These are phyloP conservation scores for Fusarium praegraminearum DNA, from an alignment of 2,329 filamentous ascomycete species.

Conservation along the genomic window DNA sequence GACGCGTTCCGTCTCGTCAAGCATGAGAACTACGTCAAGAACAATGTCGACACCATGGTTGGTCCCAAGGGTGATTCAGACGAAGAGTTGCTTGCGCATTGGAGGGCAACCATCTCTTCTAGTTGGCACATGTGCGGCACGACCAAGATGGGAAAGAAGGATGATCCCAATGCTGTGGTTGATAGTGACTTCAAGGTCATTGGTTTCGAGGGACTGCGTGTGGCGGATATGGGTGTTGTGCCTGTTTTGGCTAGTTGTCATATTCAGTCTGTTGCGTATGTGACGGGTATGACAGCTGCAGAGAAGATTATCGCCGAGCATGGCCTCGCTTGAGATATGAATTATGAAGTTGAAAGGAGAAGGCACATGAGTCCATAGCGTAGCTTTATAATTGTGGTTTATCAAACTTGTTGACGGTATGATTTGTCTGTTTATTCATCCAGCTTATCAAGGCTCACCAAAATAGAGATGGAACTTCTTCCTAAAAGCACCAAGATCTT, in stretches of 20 bases:
- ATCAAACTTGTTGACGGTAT: too few species aligned
- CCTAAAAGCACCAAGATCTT: too few species aligned
- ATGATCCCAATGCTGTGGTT: conserved; percentile 59
- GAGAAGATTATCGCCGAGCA: conserved; percentile 54
- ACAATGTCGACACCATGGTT: conserved; percentile 56
- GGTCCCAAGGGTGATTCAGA: conserved; percentile 62
- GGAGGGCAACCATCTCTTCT: conserved; percentile 57
- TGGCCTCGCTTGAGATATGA: neutral
- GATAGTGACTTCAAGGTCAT: conserved; percentile 51
- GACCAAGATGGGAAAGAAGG: conserved; percentile 65
- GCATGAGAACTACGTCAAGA: conserved; percentile 57
- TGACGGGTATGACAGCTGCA: conserved; percentile 63
- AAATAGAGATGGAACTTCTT: too few species aligned
- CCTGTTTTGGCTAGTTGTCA: conserved; percentile 61
- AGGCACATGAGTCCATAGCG: neutral
- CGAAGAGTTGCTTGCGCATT: conserved; percentile 64
- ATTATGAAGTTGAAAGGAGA: too few species aligned
- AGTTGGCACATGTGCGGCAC: conserved; percentile 70
- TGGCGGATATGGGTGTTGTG: conserved; percentile 43
- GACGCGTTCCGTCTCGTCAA: conserved; percentile 57
- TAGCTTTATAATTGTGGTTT: neutral
- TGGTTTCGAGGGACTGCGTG: conserved; percentile 37
- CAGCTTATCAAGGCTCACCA: too few species aligned
- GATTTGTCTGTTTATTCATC: too few species aligned
- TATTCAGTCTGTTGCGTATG: conserved; percentile 65